Percentiles rank a stretch among this genome's conserved stretches.
Conservation (phyloP, 2,329 filamentous ascomycete genomes). For the Sclerotinia glacialis region DNA sequence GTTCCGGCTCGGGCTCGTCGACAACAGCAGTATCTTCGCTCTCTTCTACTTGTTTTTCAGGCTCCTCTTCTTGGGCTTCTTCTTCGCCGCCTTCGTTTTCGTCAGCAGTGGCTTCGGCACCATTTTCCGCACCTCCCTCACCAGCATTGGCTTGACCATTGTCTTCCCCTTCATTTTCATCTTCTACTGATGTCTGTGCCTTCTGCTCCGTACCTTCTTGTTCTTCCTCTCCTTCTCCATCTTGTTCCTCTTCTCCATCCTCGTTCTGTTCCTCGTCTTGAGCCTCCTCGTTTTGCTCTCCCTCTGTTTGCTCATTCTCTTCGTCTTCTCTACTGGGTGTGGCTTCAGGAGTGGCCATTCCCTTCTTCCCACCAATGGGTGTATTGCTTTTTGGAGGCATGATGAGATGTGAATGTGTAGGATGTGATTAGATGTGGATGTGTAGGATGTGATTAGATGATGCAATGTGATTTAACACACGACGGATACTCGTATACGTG, state of each 20-base stretch:
- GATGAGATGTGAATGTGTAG: background rate
- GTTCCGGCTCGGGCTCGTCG: slow-evolving; percentile 7
- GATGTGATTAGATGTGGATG: background rate
- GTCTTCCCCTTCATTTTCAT: background rate
- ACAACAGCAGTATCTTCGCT: slow-evolving; percentile 19
- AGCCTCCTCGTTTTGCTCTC: slow-evolving; percentile 17
- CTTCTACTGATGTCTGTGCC: slow-evolving; percentile 12
- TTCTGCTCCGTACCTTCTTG: slow-evolving; percentile 17
- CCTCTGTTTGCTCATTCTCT: slow-evolving; percentile 3
- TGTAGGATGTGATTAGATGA: background rate
- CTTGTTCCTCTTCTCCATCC: slow-evolving; percentile 16
- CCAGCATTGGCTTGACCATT: background rate
- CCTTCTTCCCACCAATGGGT: slow-evolving; percentile 19
- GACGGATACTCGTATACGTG: background rate
- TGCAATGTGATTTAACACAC: background rate
- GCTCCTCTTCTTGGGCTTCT: slow-evolving; percentile 11
- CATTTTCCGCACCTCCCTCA: background rate
- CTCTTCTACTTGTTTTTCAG: slow-evolving; percentile 16
- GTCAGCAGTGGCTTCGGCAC: slow-evolving; percentile 19
- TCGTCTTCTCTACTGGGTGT: slow-evolving; percentile 10
- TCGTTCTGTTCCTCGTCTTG: slow-evolving; percentile 20
- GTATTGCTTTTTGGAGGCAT: slow-evolving; percentile 19
- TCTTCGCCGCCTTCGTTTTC: slow-evolving; percentile 19
- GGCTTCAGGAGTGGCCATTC: slow-evolving; percentile 5
- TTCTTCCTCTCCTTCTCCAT: slow-evolving; percentile 13